Percentiles rank a stretch among this genome's conserved stretches.
Conservation (phyloP, 108 stramenopile species). For the Bacterosira constricta region DNA sequence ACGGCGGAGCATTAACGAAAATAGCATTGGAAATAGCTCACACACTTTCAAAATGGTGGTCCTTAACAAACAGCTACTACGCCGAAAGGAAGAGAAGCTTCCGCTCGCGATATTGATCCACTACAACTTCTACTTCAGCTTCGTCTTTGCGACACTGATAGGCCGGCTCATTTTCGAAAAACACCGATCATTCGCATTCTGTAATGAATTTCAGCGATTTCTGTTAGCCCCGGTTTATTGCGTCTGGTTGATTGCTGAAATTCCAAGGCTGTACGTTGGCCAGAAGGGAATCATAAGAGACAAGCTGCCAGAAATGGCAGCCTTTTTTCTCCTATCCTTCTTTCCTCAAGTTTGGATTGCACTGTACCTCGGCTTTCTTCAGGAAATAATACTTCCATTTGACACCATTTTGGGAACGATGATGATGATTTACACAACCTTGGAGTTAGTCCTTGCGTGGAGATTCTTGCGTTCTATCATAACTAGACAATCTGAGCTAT, state of each 20-base stretch:
- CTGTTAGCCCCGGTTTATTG: conserved; percentile 31
- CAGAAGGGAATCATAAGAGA: conserved; percentile 37
- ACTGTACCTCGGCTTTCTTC: conserved; percentile 37
- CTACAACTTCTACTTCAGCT: conserved; percentile 38
- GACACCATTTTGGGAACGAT: conserved; percentile 16
- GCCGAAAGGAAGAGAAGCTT: conserved; percentile 32
- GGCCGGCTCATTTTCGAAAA: conserved; percentile 19
- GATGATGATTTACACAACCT: conserved; percentile 11
- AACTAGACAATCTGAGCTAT: conserved; percentile 19
- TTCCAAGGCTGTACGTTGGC: conserved; percentile 35
- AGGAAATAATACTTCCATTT: conserved; percentile 30
- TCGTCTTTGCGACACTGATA: conserved; percentile 13
- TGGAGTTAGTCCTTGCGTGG: conserved; percentile 27
- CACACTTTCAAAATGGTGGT: not conserved
- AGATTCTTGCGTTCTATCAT: conserved; percentile 28
- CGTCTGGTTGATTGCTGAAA: conserved; percentile 39
- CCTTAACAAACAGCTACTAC: conserved; percentile 6
- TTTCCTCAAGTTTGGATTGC: conserved; percentile 38
- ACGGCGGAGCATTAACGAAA: no score
- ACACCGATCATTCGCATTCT: conserved; percentile 5
- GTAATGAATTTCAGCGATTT: conserved; percentile 24
- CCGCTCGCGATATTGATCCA: conserved; percentile 42
- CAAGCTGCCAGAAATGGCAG: conserved; percentile 30
- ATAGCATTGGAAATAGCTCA: not conserved
- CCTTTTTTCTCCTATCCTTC: conserved; percentile 32